Base-by-base conservation (phyloP, 106 monocot species). In the Allium cepa region DNA sequence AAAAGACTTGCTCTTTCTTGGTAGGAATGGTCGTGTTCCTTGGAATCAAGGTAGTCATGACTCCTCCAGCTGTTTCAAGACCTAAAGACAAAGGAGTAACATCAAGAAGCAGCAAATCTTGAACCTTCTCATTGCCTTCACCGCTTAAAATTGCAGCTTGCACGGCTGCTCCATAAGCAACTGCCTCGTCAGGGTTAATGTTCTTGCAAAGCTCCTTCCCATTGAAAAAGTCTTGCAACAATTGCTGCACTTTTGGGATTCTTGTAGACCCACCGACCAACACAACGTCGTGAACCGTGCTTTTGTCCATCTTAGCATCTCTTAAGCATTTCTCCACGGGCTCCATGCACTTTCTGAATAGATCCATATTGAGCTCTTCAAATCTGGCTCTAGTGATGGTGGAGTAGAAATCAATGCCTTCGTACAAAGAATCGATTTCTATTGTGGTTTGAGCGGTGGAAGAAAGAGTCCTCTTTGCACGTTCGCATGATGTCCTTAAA, bases 291-390 rank as follows among this genome's bases (percentile, higher is more conserved):
- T 79, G 73, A 1, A 78, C 22, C 0, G 14, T 74, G 72, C 81
- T 83, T 78, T 91, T 77, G 64, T 77, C 77, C 64, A 77, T 71
- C 57, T 71, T 71, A 10, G 77, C 77, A 77, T 77, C 77, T 47
- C 71, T 64, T 28, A 77, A 49, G 47, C 72, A 72, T 50, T 72
- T 78, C 62, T 79, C 73, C 3, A 79, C 79, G 0, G 79, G 79
- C 49, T 73, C 79, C 79, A 79, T 79, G 26, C 73, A 69, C 45
- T 74, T 74, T 18, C 77, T 70, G 68, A 81, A 81, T 8, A 82
- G 71, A 50, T 82, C 74, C 57, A 74, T 69, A 71, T 78, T 82
- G 9, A 82, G 69, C 70, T 82, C 77, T 18, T 82, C 82, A 17
- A 82, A 82, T 11, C 77, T 50, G 2, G 82, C 82, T 36, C 77